These are phyloP conservation scores for Litchi chinensis DNA, from an alignment of 345 rosid genomes.

Conservation along the genomic window DNA sequence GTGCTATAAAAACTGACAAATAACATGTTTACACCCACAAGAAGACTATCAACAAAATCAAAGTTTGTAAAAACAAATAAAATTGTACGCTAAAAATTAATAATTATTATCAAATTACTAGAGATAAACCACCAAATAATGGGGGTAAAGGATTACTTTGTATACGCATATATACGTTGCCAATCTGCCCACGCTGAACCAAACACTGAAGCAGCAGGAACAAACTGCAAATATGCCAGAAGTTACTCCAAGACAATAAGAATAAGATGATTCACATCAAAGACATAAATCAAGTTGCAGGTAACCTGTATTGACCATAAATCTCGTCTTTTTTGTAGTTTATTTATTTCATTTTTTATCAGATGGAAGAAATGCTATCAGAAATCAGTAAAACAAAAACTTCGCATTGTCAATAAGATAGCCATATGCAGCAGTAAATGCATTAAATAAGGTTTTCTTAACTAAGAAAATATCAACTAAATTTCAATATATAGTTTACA, in stretches of 20 bases:
- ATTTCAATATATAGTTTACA: not conserved
- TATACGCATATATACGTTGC: conserved; percentile 60
- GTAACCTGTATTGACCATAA: not conserved
- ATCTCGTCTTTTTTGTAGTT: not conserved
- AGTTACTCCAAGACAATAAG: not conserved
- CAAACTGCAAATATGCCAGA: conserved; percentile 49
- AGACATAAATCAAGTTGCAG: not conserved
- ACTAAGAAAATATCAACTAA: not conserved
- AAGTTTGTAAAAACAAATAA: not conserved
- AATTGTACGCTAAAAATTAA: not conserved
- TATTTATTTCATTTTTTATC: not conserved
- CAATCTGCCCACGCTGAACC: conserved; percentile 81
- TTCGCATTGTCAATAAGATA: not conserved
- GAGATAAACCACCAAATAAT: not conserved
- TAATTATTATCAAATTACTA: not conserved
- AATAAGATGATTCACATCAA: not conserved
- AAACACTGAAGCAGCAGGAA: conserved; percentile 69
- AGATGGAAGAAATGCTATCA: not conserved
- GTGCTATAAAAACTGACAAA: too few relatives aligned
- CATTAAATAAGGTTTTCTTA: not conserved
- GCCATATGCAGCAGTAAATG: not conserved
- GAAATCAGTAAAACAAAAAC: not conserved
- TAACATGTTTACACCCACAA: not conserved
- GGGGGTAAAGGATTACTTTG: conserved; percentile 48
- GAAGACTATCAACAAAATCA: not conserved